Percentiles rank a stretch among this genome's conserved stretches.
These are phyloP conservation scores for Neoboletus magnificus DNA, from an alignment of 768 basidiomycete species.

Conservation along the genomic window DNA sequence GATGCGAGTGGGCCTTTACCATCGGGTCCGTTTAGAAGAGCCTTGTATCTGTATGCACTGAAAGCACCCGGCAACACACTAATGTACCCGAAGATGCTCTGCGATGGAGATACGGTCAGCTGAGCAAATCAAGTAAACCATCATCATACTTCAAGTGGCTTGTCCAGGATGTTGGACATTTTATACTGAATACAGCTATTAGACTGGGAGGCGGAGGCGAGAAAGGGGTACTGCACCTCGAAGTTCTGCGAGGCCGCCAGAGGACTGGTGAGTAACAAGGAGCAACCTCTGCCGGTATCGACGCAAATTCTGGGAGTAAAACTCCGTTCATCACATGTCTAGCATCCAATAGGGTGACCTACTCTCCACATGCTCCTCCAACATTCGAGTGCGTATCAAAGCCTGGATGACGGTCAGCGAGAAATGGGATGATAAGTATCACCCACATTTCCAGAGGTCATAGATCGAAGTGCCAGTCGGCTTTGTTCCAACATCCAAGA, in stretches of 20 bases:
- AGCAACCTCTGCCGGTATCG: constrained; percentile 71
- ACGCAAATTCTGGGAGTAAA: constrained; percentile 63
- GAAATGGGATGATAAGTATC: not conserved
- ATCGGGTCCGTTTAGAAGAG: constrained; percentile 80
- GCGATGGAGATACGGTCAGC: not conserved
- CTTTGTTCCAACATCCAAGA: constrained; percentile 95
- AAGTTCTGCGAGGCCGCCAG: constrained; percentile 95
- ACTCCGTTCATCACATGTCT: not conserved
- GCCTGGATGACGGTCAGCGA: constrained; percentile 28
- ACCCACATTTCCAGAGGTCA: constrained; percentile 88
- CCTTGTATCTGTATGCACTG: constrained; percentile 87
- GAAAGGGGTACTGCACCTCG: constrained; percentile 46
- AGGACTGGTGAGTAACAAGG: constrained; percentile 67
- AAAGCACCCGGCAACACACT: constrained; percentile 90
- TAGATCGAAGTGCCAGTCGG: constrained; percentile 94
- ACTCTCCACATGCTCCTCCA: constrained; percentile 96
- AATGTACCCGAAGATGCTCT: constrained; percentile 85
- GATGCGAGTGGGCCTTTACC: constrained; percentile 88
- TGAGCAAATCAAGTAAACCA: not conserved
- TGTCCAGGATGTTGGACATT: constrained; percentile 95
- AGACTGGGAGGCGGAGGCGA: not conserved
- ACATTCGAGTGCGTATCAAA: constrained; percentile 84
- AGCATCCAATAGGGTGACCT: constrained; percentile 17
- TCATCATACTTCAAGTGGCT: constrained; percentile 79
- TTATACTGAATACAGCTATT: constrained; percentile 58